phyloP scores from a whole-genome alignment of 2,329 filamentous ascomycete species.

The Pseudofabraea citricarpa region DNA sequence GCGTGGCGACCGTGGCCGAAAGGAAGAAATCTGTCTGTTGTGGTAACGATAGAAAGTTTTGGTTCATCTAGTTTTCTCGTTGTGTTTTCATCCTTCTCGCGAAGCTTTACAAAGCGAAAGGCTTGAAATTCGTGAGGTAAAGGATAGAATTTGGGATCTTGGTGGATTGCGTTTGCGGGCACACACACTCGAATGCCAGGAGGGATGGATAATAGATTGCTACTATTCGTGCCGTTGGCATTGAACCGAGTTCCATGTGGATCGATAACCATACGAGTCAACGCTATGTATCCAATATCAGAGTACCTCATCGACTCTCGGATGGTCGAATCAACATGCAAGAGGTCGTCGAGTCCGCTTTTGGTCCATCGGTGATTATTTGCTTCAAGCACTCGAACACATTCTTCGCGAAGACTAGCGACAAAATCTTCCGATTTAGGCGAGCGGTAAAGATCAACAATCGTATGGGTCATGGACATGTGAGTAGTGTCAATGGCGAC shows the following conservation, averaged over 20 bases:
- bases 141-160: neutral
- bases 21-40: slow-evolving; percentile 4
- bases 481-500: slow-evolving; percentile 24
- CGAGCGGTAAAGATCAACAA: slow-evolving; percentile 24
- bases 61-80: neutral
- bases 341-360: slow-evolving; percentile 23
- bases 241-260: slow-evolving; percentile 12
- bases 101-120: slow-evolving; percentile 11
- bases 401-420: slow-evolving; percentile 23
- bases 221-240: slow-evolving; percentile 7
- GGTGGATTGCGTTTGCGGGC: slow-evolving; percentile 5
- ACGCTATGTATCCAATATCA: slow-evolving; percentile 7
- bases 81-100: neutral
- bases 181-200: slow-evolving; percentile 14
- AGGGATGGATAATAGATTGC: neutral
- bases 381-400: slow-evolving; percentile 5
- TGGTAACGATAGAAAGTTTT: slow-evolving; percentile 3
- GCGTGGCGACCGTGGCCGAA: slow-evolving; percentile 11
- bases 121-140: slow-evolving; percentile 1
- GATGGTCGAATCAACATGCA: slow-evolving; percentile 26
- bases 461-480: slow-evolving; percentile 17
- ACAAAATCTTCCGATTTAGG: slow-evolving; percentile 11
- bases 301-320: slow-evolving; percentile 27
- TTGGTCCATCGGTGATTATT: slow-evolving; percentile 27
- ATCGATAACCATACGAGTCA: slow-evolving; percentile 17